Base-by-base conservation (phyloP, 2,329 filamentous ascomycete species). In the Colletotrichum caudatum region DNA sequence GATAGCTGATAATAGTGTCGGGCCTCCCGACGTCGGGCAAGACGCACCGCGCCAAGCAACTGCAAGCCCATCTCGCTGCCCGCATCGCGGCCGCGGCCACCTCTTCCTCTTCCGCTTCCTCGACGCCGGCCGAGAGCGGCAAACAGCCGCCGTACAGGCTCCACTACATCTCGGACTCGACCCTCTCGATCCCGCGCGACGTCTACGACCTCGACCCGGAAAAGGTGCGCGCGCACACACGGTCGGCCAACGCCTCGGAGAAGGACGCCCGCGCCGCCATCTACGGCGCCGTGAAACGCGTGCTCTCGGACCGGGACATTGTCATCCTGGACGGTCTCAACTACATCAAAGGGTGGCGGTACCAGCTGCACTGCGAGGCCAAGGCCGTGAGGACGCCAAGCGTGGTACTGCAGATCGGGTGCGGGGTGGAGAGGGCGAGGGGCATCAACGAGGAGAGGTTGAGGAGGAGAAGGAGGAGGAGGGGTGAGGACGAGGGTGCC, bases 261-360 rank as follows among this genome's bases (percentile, higher is more conserved):
- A 97, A 97, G 80, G 92, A 95, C 82, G 93, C 93, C 1, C 89
- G 93, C 35, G 93, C 93, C 1, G 87, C 90, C 53, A 85, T 94
- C 66, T 94, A 93, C 79, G 93, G 88, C 72, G 93, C 93, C 72
- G 91, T 95, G 57, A 95, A 95, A 84, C 87, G 93, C 54, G 87
- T 91, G 60, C 85, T 97, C 39, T 90, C 88, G 72, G 88, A 90
- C 68, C 89, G 90, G 76, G 92, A 94, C 77, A 90, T 97, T 69
- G 92, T 96, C 64, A 89, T 97, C 58, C 88, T 94, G 20, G 93
- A 97, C 79, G 90, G 91, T 1, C 83, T 93, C 72, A 96, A 96
- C 81, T 97, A 96, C 82, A 97, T 97, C 83, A 96, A 96, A 81
- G 94, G 93, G 48, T 96, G 93, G 89, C 87, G 94, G 60, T 97